These are phyloP conservation scores for Penicillium longicatenatum DNA, from an alignment of 495 filamentous ascomycete species.

Conservation along the genomic window DNA sequence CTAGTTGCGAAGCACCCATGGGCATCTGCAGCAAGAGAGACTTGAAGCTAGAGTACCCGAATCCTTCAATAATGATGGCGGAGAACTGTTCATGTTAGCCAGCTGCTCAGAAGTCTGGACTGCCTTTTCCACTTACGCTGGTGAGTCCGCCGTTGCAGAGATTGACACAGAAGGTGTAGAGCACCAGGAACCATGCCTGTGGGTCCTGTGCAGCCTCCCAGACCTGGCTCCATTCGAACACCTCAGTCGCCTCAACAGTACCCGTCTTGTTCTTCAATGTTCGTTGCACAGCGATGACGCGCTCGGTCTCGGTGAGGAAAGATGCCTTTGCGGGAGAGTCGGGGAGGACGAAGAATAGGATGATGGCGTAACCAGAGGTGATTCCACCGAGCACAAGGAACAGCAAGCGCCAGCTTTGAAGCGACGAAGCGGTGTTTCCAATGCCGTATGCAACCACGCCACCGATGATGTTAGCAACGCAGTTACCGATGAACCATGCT, in stretches of 20 bases:
- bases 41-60: conserved; percentile 31
- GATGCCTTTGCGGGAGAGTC: conserved; percentile 50
- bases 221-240: conserved; percentile 50
- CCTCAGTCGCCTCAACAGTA: conserved; percentile 46
- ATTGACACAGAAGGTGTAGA: conserved; percentile 23
- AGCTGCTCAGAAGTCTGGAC: background rate
- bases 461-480: conserved; percentile 50
- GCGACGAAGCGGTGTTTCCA: conserved; percentile 34
- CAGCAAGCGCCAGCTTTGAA: conserved; percentile 44
- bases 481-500: conserved; percentile 45
- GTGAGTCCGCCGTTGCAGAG: conserved; percentile 30
- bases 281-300: conserved; percentile 48
- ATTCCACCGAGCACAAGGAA: conserved; percentile 46
- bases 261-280: conserved; percentile 39
- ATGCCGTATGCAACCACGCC: conserved; percentile 60
- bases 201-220: conserved; percentile 42
- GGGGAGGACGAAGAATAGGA: conserved; percentile 49
- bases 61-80: conserved; percentile 28
- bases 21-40: conserved; percentile 27
- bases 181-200: conserved; percentile 31
- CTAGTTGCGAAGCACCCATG: conserved; percentile 28
- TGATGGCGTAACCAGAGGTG: conserved; percentile 37
- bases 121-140: conserved; percentile 13
- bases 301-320: conserved; percentile 40
- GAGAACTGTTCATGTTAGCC: conserved; percentile 7